Conservation (phyloP, 495 filamentous ascomycete genomes). For the Saxispiralis lemnorum region DNA sequence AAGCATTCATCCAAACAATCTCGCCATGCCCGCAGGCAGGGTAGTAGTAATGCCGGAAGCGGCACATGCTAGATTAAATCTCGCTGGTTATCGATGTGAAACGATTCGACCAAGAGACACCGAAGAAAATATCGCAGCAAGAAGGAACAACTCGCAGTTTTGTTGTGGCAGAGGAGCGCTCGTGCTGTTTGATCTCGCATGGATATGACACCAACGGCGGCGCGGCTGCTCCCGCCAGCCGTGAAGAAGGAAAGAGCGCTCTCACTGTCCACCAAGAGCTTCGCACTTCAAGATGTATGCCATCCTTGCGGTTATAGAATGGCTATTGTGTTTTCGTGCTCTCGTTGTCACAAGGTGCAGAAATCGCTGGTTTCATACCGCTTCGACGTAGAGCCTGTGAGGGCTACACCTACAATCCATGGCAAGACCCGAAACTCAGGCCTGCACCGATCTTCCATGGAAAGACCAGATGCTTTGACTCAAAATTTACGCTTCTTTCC, state of each 20-base stretch:
- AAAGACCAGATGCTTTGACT: constrained; percentile 1
- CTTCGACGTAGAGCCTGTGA: background rate
- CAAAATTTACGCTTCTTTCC: constrained; percentile 26
- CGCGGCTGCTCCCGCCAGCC: too few species aligned
- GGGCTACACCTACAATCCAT: background rate
- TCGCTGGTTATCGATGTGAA: background rate
- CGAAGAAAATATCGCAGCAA: background rate
- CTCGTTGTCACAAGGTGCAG: background rate
- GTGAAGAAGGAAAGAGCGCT: too few species aligned
- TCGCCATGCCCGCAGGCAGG: constrained; percentile 13
- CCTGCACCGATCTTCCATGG: too few species aligned
- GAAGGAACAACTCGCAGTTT: too few species aligned
- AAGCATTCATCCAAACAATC: constrained; percentile 6
- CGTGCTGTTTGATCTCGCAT: too few species aligned
- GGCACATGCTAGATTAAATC: constrained; percentile 11
- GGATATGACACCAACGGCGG: too few species aligned
- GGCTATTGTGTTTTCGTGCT: background rate
- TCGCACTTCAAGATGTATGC: background rate
- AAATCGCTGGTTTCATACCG: background rate
- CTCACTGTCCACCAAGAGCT: too few species aligned
- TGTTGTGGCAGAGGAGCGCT: too few species aligned
- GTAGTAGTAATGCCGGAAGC: constrained; percentile 14
- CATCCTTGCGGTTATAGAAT: background rate
- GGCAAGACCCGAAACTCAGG: too few species aligned
- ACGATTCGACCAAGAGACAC: background rate